Evolutionary conservation across 2,329 filamentous ascomycete genomes (phyloP).

Genomic region (Penicillium sp.): DNA sequence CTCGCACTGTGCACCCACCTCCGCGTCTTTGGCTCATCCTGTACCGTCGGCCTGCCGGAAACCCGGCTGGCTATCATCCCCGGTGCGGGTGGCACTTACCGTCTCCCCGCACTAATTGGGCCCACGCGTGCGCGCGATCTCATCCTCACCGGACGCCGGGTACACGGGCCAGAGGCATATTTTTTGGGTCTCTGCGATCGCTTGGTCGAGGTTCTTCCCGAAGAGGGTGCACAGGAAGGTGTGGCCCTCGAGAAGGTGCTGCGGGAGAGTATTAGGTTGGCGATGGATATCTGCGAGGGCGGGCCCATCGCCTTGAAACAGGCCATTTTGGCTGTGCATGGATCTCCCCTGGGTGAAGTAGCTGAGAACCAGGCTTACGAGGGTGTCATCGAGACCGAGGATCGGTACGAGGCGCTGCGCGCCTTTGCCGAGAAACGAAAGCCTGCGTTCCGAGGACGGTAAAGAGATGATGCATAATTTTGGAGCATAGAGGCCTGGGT

Average conservation of each 20-base stretch:
- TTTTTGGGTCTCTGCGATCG: conserved; percentile 85
- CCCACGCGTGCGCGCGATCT: conserved; percentile 77
- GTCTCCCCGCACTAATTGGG: conserved; percentile 77
- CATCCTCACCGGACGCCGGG: conserved; percentile 81
- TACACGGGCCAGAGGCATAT: conserved; percentile 79
- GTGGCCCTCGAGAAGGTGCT: conserved; percentile 64
- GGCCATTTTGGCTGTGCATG: conserved; percentile 70
- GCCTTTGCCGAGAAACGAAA: conserved; percentile 77
- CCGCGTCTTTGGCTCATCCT: conserved; percentile 76
- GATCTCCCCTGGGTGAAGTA: conserved; percentile 60
- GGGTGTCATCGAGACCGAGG: conserved; percentile 73
- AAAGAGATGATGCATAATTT: conserved; percentile 1
- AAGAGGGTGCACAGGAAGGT: conserved; percentile 49
- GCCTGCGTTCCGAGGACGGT: conserved; percentile 60
- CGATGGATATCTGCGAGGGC: conserved; percentile 80
- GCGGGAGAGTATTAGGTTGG: conserved; percentile 70
- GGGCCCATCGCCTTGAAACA: conserved; percentile 78
- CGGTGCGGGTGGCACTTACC: conserved; percentile 86
- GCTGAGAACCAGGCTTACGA: conserved; percentile 87
- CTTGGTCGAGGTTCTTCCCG: conserved; percentile 70
- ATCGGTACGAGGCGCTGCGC: conserved; percentile 78
- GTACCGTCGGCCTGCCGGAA: conserved; percentile 77
- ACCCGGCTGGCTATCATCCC: conserved; percentile 91
- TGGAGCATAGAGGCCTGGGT: no score
- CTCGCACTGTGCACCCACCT: conserved; percentile 84